Evolutionary conservation across 257 asterid genomes (phyloP), one percentile per base, ranked within the genome.

Genomic region (Petunia axillaris): DNA sequence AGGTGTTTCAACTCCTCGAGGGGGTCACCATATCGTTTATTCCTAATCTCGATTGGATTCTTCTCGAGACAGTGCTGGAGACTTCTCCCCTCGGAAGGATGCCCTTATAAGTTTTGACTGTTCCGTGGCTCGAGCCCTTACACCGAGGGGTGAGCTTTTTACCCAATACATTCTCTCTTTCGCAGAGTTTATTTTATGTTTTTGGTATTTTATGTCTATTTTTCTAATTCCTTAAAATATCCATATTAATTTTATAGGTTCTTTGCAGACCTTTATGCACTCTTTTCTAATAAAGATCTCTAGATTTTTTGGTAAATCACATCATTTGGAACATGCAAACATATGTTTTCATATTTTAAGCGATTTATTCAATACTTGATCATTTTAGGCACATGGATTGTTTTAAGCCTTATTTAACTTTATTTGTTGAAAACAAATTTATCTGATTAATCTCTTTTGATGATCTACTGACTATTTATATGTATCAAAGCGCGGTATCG

Each of bases 291-390:
- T 40, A 39, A 36, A 39, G 36, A 5, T 40, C 40, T 15, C 6
- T 14, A 36, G 25, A 14, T 65, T 65, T 65, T 4, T 64, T 64
- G 39, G 25, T 40, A 48, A 39, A 40, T 14, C 52, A 40, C 14
- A n/a, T 40, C 53, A 5, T 65, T 65, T 65, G 36, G 74, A 40
- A 65, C 52, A 65, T 65, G 74, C 74, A 65, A 40, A 14, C 36
- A 5, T 15, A 1, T 57, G 3, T 15, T 57, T 15, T 5, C 5
- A 38, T 13, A 46, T 6, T 65, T 37, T 37, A 14, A 2, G 52
- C 5, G 37, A 13, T 38, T 64, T 13, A 14, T 65, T 65, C 39
- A 65, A 39, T 39, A 65, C 4, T 25, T 65, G 6, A 39, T 65
- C 50, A 65, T 50, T 65, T 65, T 65, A 65, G 50, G 14, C 50